Conservation (phyloP, 768 basidiomycete genomes). For the Agaricus sinodeliciosus region DNA sequence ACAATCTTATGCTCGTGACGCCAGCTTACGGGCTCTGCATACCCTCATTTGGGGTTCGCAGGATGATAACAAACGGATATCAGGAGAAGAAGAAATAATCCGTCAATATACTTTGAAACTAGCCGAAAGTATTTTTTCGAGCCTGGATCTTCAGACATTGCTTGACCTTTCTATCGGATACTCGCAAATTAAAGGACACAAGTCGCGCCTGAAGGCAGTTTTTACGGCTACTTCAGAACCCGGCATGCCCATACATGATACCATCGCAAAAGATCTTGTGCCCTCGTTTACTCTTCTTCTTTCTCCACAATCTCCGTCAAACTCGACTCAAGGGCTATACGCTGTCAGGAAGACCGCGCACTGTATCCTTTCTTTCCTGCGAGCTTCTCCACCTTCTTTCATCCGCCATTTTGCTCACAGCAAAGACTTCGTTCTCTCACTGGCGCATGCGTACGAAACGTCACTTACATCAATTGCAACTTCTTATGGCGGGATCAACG, state of each 20-base stretch:
- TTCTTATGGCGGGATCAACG: slow-evolving; percentile 52
- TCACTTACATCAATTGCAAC: slow-evolving; percentile 49
- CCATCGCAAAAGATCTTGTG: slow-evolving; percentile 39
- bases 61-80: slow-evolving; percentile 15
- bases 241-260: slow-evolving; percentile 24
- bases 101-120: slow-evolving; percentile 44
- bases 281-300: slow-evolving; percentile 52
- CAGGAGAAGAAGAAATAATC: slow-evolving; percentile 39
- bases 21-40: slow-evolving; percentile 45
- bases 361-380: slow-evolving; percentile 48
- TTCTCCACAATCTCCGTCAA: slow-evolving; percentile 25
- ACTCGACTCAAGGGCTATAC: slow-evolving; percentile 44
- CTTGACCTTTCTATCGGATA: slow-evolving; percentile 61
- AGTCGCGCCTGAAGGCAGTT: slow-evolving; percentile 30
- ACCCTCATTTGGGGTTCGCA: slow-evolving; percentile 48
- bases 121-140: slow-evolving; percentile 47
- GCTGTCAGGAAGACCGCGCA: slow-evolving; percentile 57
- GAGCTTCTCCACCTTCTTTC: slow-evolving; percentile 35
- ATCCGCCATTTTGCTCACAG: slow-evolving; percentile 45
- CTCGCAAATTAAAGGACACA: slow-evolving; percentile 34
- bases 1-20: slow-evolving; percentile 50
- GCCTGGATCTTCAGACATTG: slow-evolving; percentile 46
- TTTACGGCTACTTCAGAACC: slow-evolving; percentile 32
- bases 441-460: slow-evolving; percentile 55
- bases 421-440: slow-evolving; percentile 45